Evolutionary conservation across 139 green algal species (phyloP).

Genomic region (Closterium sp.): DNA sequence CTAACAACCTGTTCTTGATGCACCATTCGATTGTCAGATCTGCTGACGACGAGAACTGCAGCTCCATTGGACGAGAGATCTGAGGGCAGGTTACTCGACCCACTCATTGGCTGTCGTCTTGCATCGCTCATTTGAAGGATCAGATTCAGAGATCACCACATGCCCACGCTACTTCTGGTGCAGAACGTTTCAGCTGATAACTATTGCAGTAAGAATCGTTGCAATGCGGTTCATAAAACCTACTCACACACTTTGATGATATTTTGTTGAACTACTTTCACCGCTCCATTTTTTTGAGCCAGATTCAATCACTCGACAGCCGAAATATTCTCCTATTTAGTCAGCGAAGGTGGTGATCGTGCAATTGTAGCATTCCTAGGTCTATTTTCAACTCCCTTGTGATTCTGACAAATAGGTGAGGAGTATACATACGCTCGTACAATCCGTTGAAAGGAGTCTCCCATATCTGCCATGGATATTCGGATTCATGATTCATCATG

Average conservation of each 20-base stretch:
- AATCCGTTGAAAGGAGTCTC: not conserved
- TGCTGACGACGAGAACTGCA: not conserved
- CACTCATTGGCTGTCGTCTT: not conserved
- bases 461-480: not conserved
- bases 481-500: not conserved
- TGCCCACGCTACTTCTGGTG: no score
- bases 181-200: no score
- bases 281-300: no score
- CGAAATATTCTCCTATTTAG: no score
- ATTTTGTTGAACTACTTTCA: no score
- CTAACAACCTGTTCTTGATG: not conserved
- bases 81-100: not conserved
- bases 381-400: no score
- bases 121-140: not conserved
- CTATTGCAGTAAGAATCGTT: no score
- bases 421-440: not conserved
- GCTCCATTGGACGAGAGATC: not conserved
- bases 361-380: no score
- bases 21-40: not conserved
- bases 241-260: no score
- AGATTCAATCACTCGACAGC: no score
- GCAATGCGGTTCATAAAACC: no score
- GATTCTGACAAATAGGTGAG: not conserved
- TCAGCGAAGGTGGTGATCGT: no score
- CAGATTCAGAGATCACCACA: not conserved